phyloP scores from a whole-genome alignment of 345 rosid genomes.

The Cardamine occulta region DNA sequence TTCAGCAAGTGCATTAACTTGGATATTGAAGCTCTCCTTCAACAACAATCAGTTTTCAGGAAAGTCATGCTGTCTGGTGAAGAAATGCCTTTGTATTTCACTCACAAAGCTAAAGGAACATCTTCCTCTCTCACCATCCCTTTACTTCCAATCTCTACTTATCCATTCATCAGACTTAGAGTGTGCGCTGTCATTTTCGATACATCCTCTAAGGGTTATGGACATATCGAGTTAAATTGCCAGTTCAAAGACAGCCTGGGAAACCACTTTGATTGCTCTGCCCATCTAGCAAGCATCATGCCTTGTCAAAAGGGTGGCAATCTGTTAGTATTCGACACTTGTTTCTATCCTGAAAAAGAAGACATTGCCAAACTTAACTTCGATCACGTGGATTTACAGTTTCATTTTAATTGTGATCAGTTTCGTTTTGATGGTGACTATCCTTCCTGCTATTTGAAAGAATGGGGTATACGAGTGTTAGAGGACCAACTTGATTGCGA shows the following conservation, averaged over 20 bases:
- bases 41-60: background rate
- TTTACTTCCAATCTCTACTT: background rate
- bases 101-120: background rate
- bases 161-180: background rate
- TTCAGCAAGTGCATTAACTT: background rate
- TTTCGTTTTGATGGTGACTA: too few species aligned
- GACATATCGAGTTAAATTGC: too few species aligned
- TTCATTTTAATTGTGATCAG: too few species aligned
- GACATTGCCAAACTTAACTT: background rate
- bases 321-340: background rate
- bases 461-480: too few species aligned
- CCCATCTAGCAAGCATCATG: accelerated
- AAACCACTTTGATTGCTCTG: background rate
- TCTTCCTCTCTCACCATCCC: background rate
- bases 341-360: too few species aligned
- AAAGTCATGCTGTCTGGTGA: background rate
- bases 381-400: too few species aligned
- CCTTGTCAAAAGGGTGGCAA: too few species aligned
- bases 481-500: too few species aligned
- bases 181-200: background rate
- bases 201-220: too few species aligned
- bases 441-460: too few species aligned
- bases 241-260: background rate
- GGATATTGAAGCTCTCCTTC: background rate
- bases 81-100: slow-evolving; percentile 15